Base-by-base conservation (phyloP, 2,329 filamentous ascomycete genomes). In the Lasiodiplodia citricola region DNA sequence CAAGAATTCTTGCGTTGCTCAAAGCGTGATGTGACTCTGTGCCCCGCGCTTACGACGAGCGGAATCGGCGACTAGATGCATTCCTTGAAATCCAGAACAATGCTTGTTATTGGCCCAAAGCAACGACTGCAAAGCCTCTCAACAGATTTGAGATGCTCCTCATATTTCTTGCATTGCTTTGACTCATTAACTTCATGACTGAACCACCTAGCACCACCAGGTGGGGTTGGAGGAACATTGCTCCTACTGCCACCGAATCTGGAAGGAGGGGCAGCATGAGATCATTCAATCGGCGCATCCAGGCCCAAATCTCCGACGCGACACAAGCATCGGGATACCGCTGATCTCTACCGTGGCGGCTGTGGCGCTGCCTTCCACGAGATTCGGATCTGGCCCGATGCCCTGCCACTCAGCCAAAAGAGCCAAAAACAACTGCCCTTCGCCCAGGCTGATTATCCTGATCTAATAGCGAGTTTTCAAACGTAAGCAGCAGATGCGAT, bases 351-450 rank as follows among this genome's bases (percentile, higher is more conserved):
- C 60, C 28, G 28, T 50, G 28, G 60, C 47, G 58, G 41, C 50
- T 51, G 58, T 63, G 58, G 58, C 58, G 60, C 21, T 18, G 21
- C 11, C 13, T 31, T 37, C 41, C 23, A 47, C 31, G 31, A 52
- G 60, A 51, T 28, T 37, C 50, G 63, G 60, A 56, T 56, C 51
- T 66, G 35, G 37, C n/a, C 63, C 50, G 51, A 56, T 37, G 28
- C n/a, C 31, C 50, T 47, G 55, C 23, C 44, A 57, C 28, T 68
- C 69, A 75, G 50, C 77, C 77, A 63, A 81, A 83, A 6, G 85
- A 85, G 63, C 87, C 85, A 78, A 91, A 90, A 52, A 91, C 83
- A 67, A 93, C 83, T 66, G 90, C 89, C 79, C 90, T 92, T 18
- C 41, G 41, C 79, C 88, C 89, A 75, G 86, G 85, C 70, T 85